Evolutionary conservation across 495 filamentous ascomycete genomes (phyloP), one percentile per base, ranked within the genome.

Genomic region (Hyaloscypha variabilis): DNA sequence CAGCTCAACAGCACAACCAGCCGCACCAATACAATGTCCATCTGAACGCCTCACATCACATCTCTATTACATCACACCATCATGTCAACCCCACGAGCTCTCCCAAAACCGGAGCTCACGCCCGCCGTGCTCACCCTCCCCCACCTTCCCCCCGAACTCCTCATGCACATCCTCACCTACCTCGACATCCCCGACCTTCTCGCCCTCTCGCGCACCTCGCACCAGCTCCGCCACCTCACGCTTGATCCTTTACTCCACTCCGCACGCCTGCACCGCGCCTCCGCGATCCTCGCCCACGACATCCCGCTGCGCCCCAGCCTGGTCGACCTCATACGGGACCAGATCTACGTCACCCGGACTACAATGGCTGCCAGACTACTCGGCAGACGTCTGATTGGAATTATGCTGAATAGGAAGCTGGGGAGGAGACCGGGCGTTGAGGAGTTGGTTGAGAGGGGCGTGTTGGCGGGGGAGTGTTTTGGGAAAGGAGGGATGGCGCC

Each of bases 161-260:
- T 87, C 52, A 77, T 83, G 67, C 77, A 81, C 58, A 80, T 88
- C 56, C 76, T 86, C 62, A 74, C 78, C 53, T 81, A 79, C 72
- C 75, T 88, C 65, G 84, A 88, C 62, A 81, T 87, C 64, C 79
- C 78, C 64, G 85, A 88, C 71, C 75, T 88, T 66, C 76, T 86
- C 63, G 72, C 78, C 58, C 74, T 80, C 66, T 81, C 83, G 23
- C 82, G 85, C 72, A 84, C 82, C 30, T 84, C 79, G 54, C 86
- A 83, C 70, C 82, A 78, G 64, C 79, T 88, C 56, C 81, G 85
- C 30, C 63, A 64, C 28, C 80, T 87, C 69, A 81, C 78, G 36
- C 76, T 83, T 51, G 75, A 84, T 52, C 87, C 87, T 6, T 76
- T 86, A 61, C 73, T 88, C 19, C 85, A 87, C 69, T 72, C 70